These are phyloP conservation scores for Penicillium tannophilum DNA, from an alignment of 495 filamentous ascomycete genomes.

Conservation along the genomic window DNA sequence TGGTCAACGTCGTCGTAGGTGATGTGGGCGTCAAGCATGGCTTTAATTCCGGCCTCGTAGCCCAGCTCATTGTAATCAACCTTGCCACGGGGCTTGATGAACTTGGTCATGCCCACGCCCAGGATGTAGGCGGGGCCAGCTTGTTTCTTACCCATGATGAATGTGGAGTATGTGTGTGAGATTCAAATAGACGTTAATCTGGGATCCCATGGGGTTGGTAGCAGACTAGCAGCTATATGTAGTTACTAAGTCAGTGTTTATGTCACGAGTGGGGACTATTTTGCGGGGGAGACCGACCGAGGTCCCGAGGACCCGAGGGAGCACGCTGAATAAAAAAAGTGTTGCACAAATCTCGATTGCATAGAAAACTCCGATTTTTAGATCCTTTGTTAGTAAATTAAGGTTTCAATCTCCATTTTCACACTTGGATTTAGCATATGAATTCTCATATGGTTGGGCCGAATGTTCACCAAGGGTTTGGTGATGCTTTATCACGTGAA, in stretches of 20 bases:
- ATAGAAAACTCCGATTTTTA: slow-evolving; percentile 4
- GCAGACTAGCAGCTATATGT: not conserved
- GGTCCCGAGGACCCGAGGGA: slow-evolving; percentile 31
- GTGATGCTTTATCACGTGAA: not conserved
- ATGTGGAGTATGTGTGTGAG: not conserved
- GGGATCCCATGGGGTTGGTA: not conserved
- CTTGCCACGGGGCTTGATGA: slow-evolving; percentile 95
- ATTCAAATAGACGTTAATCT: not conserved
- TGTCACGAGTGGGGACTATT: slow-evolving; percentile 10
- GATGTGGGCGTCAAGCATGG: slow-evolving; percentile 92
- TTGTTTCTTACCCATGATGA: slow-evolving; percentile 52
- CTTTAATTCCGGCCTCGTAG: slow-evolving; percentile 94
- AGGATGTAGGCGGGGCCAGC: slow-evolving; percentile 76
- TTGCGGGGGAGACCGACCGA: slow-evolving; percentile 28
- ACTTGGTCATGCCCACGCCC: slow-evolving; percentile 98
- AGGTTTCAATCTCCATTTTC: not conserved
- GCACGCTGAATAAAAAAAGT: not conserved
- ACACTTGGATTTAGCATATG: not conserved
- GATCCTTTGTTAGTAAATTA: not conserved
- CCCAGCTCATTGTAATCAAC: slow-evolving; percentile 70
- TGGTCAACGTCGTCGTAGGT: slow-evolving; percentile 96
- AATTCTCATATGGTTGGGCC: not conserved
- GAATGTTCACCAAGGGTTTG: not conserved
- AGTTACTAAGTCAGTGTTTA: not conserved
- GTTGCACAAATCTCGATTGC: slow-evolving; percentile 20